Percentiles rank a stretch among this genome's conserved stretches.
Evolutionary conservation across 768 basidiomycete species (phyloP).

Genomic region (Ephemerocybe angulata): DNA sequence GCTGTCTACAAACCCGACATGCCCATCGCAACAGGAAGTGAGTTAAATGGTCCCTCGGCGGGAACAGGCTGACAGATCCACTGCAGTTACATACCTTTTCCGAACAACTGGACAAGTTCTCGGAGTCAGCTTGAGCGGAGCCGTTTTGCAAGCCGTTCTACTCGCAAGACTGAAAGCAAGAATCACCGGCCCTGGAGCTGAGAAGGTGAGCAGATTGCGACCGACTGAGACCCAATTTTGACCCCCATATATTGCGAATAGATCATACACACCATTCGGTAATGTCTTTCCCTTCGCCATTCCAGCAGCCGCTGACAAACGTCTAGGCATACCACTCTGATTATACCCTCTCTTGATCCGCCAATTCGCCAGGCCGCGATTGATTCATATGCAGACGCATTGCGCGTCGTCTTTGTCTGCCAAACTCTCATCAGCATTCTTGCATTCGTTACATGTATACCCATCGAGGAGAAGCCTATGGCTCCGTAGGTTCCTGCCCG

Average conservation of each 20-base stretch:
- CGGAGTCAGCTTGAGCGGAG: conserved; percentile 86
- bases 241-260: conserved; percentile 22
- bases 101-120: conserved; percentile 93
- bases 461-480: conserved; percentile 66
- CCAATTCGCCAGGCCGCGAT: conserved; percentile 56
- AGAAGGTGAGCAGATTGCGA: conserved; percentile 49
- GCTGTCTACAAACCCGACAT: conserved; percentile 75
- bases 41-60: conserved; percentile 30
- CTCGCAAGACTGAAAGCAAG: conserved; percentile 62
- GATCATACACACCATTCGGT: conserved; percentile 67
- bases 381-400: conserved; percentile 73
- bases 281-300: not conserved
- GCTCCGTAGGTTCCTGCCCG: not conserved
- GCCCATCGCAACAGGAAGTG: conserved; percentile 88
- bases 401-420: conserved; percentile 80
- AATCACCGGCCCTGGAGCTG: conserved; percentile 74
- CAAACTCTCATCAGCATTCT: conserved; percentile 67
- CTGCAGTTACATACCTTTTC: conserved; percentile 86
- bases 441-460: conserved; percentile 63
- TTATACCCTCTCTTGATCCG: conserved; percentile 65
- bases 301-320: not conserved
- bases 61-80: conserved; percentile 13
- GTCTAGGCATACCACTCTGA: conserved; percentile 63
- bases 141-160: conserved; percentile 79
- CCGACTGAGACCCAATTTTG: conserved; percentile 1